These are phyloP conservation scores for Eimeria falciformis DNA, from an alignment of 169 alveolate genomes.

Conservation along the genomic window DNA sequence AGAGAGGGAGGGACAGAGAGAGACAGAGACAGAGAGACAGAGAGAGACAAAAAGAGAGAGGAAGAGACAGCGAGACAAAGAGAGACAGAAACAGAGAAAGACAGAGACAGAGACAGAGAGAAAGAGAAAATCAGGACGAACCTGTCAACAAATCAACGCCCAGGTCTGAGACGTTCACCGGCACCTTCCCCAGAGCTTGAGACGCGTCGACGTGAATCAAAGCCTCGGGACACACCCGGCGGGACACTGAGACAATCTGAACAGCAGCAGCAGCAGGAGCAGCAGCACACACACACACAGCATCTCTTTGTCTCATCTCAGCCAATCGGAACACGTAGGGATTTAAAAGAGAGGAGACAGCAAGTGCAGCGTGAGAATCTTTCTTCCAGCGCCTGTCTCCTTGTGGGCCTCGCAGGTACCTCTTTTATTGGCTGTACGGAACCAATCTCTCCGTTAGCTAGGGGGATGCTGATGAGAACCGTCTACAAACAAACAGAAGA, in stretches of 20 bases:
- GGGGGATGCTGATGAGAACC: slow-evolving; percentile 63
- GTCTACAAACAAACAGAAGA: background rate
- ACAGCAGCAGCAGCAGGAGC: background rate
- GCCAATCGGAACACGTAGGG: too few relatives aligned
- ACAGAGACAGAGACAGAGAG: background rate
- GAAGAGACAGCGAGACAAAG: background rate
- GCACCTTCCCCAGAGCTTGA: slow-evolving; percentile 70
- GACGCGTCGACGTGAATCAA: slow-evolving; percentile 68
- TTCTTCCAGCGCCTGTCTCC: background rate
- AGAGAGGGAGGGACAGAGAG: background rate
- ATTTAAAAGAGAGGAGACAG: too few relatives aligned
- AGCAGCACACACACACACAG: background rate
- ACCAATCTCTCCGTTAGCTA: slow-evolving; percentile 67
- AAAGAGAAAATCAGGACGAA: background rate
- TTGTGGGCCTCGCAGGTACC: slow-evolving; percentile 15
- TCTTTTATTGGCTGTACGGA: slow-evolving; percentile 64
- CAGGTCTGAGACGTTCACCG: slow-evolving; percentile 27
- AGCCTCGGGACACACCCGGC: slow-evolving; percentile 24
- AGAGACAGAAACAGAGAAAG: background rate
- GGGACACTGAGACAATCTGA: slow-evolving; percentile 38
- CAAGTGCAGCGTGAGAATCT: too few relatives aligned
- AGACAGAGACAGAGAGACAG: background rate
- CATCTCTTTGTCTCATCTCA: too few relatives aligned
- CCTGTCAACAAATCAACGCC: slow-evolving; percentile 57
- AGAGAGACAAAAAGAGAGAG: background rate